Conservation (phyloP, 2,329 filamentous ascomycete species). For the Microdochium trichocladiopsis region DNA sequence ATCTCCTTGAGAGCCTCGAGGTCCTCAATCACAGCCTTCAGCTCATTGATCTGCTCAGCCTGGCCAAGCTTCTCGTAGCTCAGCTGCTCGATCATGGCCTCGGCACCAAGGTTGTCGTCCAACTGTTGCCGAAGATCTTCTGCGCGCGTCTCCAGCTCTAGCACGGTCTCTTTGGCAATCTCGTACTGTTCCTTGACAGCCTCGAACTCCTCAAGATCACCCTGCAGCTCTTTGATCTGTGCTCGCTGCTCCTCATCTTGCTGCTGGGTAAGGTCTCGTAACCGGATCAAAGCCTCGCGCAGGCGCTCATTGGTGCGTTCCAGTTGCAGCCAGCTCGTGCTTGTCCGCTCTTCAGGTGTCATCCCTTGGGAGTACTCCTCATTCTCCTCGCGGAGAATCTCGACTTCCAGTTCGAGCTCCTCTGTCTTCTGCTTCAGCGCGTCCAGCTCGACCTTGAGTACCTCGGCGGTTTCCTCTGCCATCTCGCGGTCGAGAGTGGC, state of each 20-base stretch:
- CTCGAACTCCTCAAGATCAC: conserved; percentile 63
- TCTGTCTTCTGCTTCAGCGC: conserved; percentile 68
- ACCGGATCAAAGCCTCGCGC: conserved; percentile 72
- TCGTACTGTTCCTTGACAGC: conserved; percentile 63
- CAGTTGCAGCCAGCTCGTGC: conserved; percentile 84
- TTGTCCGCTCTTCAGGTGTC: conserved; percentile 79
- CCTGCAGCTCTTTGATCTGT: conserved; percentile 67
- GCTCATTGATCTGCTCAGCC: conserved; percentile 74
- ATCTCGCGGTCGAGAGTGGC: conserved; percentile 89
- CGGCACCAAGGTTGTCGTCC: conserved; percentile 78
- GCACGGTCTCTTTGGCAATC: conserved; percentile 63
- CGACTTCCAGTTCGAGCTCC: conserved; percentile 81
- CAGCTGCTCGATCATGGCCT: conserved; percentile 90
- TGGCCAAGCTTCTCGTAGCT: conserved; percentile 81
- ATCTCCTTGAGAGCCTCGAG: conserved; percentile 86
- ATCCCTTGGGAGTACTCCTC: conserved; percentile 76
- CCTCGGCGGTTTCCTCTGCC: conserved; percentile 88
- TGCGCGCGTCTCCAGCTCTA: conserved; percentile 65
- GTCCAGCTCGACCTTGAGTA: conserved; percentile 73
- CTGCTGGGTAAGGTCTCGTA: conserved; percentile 83
- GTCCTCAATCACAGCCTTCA: conserved; percentile 76
- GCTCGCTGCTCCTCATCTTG: conserved; percentile 73
- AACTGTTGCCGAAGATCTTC: conserved; percentile 87
- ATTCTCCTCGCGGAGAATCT: conserved; percentile 83
- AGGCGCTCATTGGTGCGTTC: conserved; percentile 85